Conservation (phyloP, 768 basidiomycete genomes). For the Phanerodontia chrysosporium region DNA sequence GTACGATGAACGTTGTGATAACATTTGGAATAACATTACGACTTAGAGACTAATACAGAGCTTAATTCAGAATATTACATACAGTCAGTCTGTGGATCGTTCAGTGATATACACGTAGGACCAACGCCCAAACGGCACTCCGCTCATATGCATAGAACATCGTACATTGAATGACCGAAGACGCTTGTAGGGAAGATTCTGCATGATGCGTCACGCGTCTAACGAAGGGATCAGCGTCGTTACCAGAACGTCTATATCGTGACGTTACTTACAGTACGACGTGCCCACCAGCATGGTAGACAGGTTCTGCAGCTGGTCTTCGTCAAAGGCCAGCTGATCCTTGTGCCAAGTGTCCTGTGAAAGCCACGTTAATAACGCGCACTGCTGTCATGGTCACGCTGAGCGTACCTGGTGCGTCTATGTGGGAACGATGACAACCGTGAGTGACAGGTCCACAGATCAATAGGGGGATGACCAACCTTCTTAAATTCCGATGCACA, state of each 20-base stretch:
- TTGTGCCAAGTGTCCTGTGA: constrained; percentile 86
- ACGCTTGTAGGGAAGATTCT: neutral
- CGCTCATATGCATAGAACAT: neutral
- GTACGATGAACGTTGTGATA: neutral
- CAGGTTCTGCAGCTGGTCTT: constrained; percentile 84
- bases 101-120: neutral
- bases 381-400: neutral
- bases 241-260: neutral
- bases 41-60: neutral
- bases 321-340: constrained; percentile 81
- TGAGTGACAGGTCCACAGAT: neutral
- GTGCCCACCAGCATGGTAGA: constrained; percentile 89
- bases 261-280: constrained; percentile 66
- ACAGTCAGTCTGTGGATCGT: neutral
- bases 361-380: constrained; percentile 2
- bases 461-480: constrained; percentile 33
- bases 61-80: neutral
- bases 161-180: neutral
- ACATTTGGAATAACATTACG: neutral
- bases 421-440: constrained; percentile 5
- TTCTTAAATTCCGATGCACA: constrained; percentile 85
- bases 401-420: constrained; percentile 34
- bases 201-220: neutral
- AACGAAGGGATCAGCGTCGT: neutral
- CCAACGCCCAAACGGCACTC: neutral